Evolutionary conservation across 108 stramenopile species (phyloP).

Genomic region (Pseudonitzschia delicatissima): DNA sequence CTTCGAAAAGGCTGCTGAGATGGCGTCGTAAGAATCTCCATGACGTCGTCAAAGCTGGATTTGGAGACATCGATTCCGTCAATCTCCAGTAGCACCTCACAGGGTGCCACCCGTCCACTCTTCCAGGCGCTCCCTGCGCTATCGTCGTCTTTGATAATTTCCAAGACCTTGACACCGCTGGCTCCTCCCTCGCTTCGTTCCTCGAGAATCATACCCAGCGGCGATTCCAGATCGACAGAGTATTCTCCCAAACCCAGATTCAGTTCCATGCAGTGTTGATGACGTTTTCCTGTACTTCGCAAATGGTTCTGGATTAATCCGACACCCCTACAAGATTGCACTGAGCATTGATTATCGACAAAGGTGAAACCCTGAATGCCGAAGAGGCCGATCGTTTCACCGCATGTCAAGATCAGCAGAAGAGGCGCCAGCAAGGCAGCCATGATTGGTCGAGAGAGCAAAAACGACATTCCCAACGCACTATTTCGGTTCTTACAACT

Average conservation of each 20-base stretch:
- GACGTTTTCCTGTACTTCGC: too few relatives aligned
- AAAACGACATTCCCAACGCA: too few relatives aligned
- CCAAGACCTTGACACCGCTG: slow-evolving; percentile 26
- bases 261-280: too few relatives aligned
- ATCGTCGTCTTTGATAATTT: slow-evolving; percentile 3
- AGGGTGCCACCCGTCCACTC: slow-evolving; percentile 15
- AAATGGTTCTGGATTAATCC: too few relatives aligned
- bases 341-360: too few relatives aligned
- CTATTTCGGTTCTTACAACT: too few relatives aligned
- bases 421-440: too few relatives aligned
- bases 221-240: slow-evolving; percentile 27
- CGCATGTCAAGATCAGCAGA: too few relatives aligned
- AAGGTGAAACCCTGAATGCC: too few relatives aligned
- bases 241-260: slow-evolving; percentile 28
- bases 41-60: slow-evolving; percentile 34
- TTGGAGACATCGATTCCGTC: slow-evolving; percentile 20
- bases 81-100: slow-evolving; percentile 22
- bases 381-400: too few relatives aligned
- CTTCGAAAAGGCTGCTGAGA: not conserved
- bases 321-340: too few relatives aligned
- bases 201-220: slow-evolving; percentile 39
- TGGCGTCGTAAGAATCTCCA: slow-evolving; percentile 27
- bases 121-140: slow-evolving; percentile 18
- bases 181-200: slow-evolving; percentile 14
- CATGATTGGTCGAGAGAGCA: too few relatives aligned